Percentiles rank a stretch among this genome's conserved stretches.
These are phyloP conservation scores for Hypoxylon sp. DNA, from an alignment of 2,329 filamentous ascomycete genomes.

Conservation along the genomic window DNA sequence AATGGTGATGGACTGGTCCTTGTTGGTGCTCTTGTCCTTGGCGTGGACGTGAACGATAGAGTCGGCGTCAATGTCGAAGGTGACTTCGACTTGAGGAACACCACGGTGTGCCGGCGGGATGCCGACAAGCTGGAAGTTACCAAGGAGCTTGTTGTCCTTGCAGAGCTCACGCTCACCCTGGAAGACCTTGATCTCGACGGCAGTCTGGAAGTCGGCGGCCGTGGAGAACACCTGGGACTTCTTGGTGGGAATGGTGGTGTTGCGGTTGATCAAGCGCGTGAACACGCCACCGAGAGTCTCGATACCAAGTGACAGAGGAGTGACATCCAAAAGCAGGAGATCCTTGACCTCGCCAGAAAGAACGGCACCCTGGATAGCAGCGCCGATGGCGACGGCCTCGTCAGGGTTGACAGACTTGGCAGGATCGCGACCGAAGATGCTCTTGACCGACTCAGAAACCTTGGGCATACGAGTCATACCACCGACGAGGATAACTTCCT, in stretches of 20 bases:
- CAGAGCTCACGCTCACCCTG: constrained; percentile 99
- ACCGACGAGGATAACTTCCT: constrained; percentile 97
- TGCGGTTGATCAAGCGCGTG: constrained; percentile 97
- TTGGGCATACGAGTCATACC: constrained; percentile 99
- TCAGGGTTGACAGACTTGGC: constrained; percentile 99
- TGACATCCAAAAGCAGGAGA: constrained; percentile 93
- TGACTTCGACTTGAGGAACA: constrained; percentile 96
- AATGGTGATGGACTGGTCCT: constrained; percentile 99
- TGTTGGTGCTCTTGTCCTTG: constrained; percentile 99
- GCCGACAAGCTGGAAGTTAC: constrained; percentile 99
- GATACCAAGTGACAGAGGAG: constrained; percentile 95
- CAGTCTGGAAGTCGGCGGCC: constrained; percentile 96
- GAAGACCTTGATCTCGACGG: constrained; percentile 99
- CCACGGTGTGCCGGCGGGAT: constrained; percentile 96
- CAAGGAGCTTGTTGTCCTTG: constrained; percentile 96
- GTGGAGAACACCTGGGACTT: constrained; percentile 99
- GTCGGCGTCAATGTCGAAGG: constrained; percentile 98
- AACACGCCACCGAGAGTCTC: constrained; percentile 98
- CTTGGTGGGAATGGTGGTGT: constrained; percentile 99
- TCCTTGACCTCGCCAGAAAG: constrained; percentile 97
- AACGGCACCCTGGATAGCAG: constrained; percentile 95
- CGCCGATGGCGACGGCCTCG: constrained; percentile 97
- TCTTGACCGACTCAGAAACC: constrained; percentile 95
- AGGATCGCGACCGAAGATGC: constrained; percentile 93
- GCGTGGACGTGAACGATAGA: constrained; percentile 97